Percentiles rank a stretch among this genome's conserved stretches.
Evolutionary conservation across 345 rosid genomes (phyloP).

Genomic region (Sisymbrium irio): DNA sequence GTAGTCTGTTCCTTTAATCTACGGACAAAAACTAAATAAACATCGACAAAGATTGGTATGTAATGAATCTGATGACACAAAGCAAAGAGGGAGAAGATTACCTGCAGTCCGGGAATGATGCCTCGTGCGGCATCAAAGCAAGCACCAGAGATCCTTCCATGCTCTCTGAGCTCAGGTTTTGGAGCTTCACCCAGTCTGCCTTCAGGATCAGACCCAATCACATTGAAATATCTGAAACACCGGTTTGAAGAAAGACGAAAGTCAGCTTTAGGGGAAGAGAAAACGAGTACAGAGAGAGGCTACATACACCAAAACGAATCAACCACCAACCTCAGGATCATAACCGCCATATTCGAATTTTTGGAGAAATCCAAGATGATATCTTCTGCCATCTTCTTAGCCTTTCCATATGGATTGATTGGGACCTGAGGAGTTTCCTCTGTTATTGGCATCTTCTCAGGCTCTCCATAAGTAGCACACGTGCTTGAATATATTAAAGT

Average conservation of each 20-base stretch:
- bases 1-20: slow-evolving; percentile 66
- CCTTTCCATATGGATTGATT: slow-evolving; percentile 61
- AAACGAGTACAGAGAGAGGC: background rate
- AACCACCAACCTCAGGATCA: slow-evolving; percentile 50
- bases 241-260: background rate
- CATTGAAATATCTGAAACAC: slow-evolving; percentile 52
- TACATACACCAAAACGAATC: background rate
- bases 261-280: background rate
- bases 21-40: background rate
- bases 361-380: slow-evolving; percentile 55
- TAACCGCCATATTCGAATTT: slow-evolving; percentile 55
- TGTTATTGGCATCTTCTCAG: slow-evolving; percentile 48
- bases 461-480: slow-evolving; percentile 1
- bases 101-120: slow-evolving; percentile 52
- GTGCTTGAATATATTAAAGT: slow-evolving; percentile 57
- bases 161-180: slow-evolving; percentile 52
- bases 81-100: background rate
- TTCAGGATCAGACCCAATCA: slow-evolving; percentile 61
- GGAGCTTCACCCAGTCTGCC: slow-evolving; percentile 72
- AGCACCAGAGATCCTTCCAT: slow-evolving; percentile 61
- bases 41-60: background rate
- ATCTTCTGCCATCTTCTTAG: slow-evolving; percentile 70
- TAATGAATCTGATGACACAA: background rate
- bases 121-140: slow-evolving; percentile 69
- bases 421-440: slow-evolving; percentile 52